These are phyloP conservation scores for Lactuca saligna DNA, from an alignment of 129 eudicot genomes.

Conservation along the genomic window DNA sequence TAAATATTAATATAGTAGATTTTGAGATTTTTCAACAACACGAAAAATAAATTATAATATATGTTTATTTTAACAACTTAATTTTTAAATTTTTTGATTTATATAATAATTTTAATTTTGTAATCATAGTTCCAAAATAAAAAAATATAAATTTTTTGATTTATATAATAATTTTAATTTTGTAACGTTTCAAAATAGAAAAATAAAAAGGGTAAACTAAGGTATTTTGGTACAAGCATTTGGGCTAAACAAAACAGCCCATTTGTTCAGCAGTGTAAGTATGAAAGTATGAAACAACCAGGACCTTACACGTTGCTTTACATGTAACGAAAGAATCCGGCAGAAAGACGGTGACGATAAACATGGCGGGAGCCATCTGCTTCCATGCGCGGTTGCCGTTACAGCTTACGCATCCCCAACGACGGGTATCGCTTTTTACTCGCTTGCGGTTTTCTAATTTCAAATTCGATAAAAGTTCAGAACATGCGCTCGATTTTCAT, in stretches of 20 bases:
- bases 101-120: too few relatives aligned
- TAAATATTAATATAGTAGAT: too few relatives aligned
- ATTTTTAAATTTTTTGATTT: too few relatives aligned
- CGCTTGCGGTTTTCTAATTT: neutral
- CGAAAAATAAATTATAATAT: too few relatives aligned
- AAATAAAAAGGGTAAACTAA: neutral
- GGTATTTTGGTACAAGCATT: neutral
- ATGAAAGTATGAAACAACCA: neutral
- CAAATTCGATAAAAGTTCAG: neutral
- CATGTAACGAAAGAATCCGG: neutral
- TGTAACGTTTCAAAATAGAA: too few relatives aligned
- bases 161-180: too few relatives aligned
- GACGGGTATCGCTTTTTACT: neutral
- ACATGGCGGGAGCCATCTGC: slow-evolving; percentile 36
- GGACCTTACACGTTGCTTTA: neutral
- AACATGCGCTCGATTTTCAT: neutral
- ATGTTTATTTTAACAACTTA: too few relatives aligned
- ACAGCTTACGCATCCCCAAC: slow-evolving; percentile 19
- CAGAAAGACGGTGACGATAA: slow-evolving; percentile 11
- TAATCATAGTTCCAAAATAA: too few relatives aligned
- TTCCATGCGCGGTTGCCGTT: slow-evolving; percentile 21
- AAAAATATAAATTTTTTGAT: too few relatives aligned
- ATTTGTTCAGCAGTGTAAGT: neutral
- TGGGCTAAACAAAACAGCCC: slow-evolving; percentile 9
- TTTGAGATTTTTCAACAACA: too few relatives aligned